Conservation (phyloP, 768 basidiomycete genomes). For the Cyathus striatus region DNA sequence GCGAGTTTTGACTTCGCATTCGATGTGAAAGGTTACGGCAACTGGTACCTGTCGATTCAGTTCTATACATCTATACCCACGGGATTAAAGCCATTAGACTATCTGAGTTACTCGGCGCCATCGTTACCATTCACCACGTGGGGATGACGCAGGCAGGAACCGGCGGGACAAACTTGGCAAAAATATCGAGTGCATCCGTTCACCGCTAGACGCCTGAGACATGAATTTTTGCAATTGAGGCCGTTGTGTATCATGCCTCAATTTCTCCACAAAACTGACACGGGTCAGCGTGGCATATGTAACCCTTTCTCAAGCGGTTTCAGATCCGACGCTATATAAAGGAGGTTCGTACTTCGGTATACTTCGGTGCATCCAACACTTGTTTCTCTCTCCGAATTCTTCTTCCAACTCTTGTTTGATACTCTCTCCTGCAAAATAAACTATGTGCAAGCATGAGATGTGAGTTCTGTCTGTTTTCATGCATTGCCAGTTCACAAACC, state of each 20-base stretch:
- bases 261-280: conserved; percentile 17
- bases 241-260: conserved; percentile 16
- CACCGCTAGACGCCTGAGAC: conserved; percentile 13
- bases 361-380: too few species aligned
- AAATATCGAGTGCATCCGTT: conserved; percentile 1
- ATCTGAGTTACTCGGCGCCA: too few species aligned
- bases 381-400: too few species aligned
- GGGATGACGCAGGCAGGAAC: not conserved
- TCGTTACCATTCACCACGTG: conserved; percentile 1
- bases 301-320: conserved; percentile 19
- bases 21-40: too few species aligned
- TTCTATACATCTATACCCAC: too few species aligned
- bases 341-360: too few species aligned
- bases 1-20: too few species aligned
- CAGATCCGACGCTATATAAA: conserved; percentile 4
- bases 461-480: conserved; percentile 9
- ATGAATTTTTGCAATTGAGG: conserved; percentile 15
- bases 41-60: too few species aligned
- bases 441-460: conserved; percentile 34
- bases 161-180: not conserved
- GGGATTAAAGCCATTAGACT: not conserved
- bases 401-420: too few species aligned
- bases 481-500: conserved; percentile 2
- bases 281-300: conserved; percentile 11
- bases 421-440: too few species aligned